These are phyloP conservation scores for rapeseed (Brassica napus) DNA, from an alignment of 345 rosid genomes.

Conservation along the genomic window Da-Ae NC_063442.1:19247501-19248000, in stretches of 20 bases:
- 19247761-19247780: background rate
- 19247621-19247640: slow-evolving; percentile 89
- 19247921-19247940: slow-evolving; percentile 9
- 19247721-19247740: slow-evolving; percentile 6
- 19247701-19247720: slow-evolving; percentile 26
- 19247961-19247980: slow-evolving; percentile 14
- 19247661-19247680: slow-evolving; percentile 66
- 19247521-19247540: slow-evolving; percentile 12
- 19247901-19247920: slow-evolving; percentile 15
- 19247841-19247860: slow-evolving; percentile 11
- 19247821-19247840: background rate
- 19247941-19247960: slow-evolving; percentile 14
- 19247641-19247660: slow-evolving; percentile 91
- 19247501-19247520: background rate
- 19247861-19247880: slow-evolving; percentile 14
- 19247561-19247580: slow-evolving; percentile 77
- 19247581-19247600: slow-evolving; percentile 96
- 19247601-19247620: slow-evolving; percentile 84
- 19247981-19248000: slow-evolving; percentile 24
- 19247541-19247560: slow-evolving; percentile 65
- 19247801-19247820: background rate
- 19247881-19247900: slow-evolving; percentile 26
- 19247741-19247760: slow-evolving; percentile 5
- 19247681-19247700: slow-evolving; percentile 44
- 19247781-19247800: background rate